Conservation (phyloP, 2,329 filamentous ascomycete genomes). For the Cladosporium sp. region DNA sequence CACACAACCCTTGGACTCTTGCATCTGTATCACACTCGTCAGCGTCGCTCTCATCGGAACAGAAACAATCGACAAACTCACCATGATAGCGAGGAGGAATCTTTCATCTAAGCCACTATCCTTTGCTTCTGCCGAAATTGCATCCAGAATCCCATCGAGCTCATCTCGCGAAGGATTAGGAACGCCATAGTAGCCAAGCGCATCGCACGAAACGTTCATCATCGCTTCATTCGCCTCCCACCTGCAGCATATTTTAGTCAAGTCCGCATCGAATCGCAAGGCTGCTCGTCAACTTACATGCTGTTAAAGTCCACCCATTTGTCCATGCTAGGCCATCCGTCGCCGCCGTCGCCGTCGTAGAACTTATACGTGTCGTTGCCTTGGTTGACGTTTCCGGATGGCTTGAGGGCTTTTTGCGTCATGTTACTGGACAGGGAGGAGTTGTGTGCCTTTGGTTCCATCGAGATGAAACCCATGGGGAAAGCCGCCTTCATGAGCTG, state of each 20-base stretch:
- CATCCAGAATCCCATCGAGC: conserved; percentile 13
- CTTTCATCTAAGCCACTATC: conserved; percentile 11
- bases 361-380: conserved; percentile 27
- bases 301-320: conserved; percentile 40
- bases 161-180: conserved; percentile 15
- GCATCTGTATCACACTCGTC: neutral
- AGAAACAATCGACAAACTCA: neutral
- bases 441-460: neutral
- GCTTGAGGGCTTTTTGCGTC: neutral
- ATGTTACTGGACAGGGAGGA: neutral
- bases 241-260: neutral
- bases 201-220: conserved; percentile 15
- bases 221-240: conserved; percentile 13
- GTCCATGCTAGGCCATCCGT: conserved; percentile 40
- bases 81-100: conserved; percentile 11
- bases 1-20: conserved; percentile 17
- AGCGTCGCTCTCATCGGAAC: neutral
- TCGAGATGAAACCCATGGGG: conserved; percentile 16
- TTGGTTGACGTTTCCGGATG: neutral
- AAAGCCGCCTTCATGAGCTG: conserved; percentile 19
- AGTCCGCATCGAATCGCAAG: neutral
- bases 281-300: conserved; percentile 28
- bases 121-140: conserved; percentile 13
- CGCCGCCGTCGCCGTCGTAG: conserved; percentile 38
- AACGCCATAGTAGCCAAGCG: conserved; percentile 16